A percentile compares a stretch with the other conserved stretches of the same genome.
phyloP scores from a whole-genome alignment of 2,329 filamentous ascomycete species.

The Biscogniauxia sp. region DNA sequence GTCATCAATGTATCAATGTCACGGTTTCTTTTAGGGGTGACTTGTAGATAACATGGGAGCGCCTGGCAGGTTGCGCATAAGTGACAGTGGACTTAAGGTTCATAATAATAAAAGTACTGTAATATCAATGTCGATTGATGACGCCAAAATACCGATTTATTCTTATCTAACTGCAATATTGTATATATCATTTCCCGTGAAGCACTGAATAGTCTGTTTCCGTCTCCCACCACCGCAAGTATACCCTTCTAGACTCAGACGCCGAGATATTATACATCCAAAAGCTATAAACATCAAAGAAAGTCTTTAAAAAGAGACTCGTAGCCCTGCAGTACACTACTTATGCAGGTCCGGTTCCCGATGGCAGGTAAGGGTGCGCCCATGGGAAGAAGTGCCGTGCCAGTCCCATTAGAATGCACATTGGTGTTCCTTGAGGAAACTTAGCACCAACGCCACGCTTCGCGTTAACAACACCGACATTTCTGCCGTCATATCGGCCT shows the following conservation, averaged over 20 bases:
- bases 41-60: too few species aligned
- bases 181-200: neutral
- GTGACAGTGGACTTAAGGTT: too few species aligned
- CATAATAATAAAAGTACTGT: too few species aligned
- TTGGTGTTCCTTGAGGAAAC: conserved; percentile 34
- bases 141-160: too few species aligned
- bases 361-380: conserved; percentile 33
- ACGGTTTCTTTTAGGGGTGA: too few species aligned
- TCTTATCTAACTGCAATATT: too few species aligned
- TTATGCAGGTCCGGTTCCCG: neutral
- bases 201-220: neutral
- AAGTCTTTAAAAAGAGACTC: neutral
- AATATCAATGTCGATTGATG: too few species aligned
- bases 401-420: conserved; percentile 32
- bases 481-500: conserved; percentile 24
- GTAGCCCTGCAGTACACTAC: neutral
- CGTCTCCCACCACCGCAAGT: neutral
- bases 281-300: neutral
- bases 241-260: neutral
- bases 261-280: neutral
- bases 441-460: conserved; percentile 26
- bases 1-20: too few species aligned
- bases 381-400: conserved; percentile 34
- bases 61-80: too few species aligned
- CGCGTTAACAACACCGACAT: conserved; percentile 30